Base-by-base conservation (phyloP, 495 filamentous ascomycete genomes). In the Hyphodiscus hymeniophilus region DNA sequence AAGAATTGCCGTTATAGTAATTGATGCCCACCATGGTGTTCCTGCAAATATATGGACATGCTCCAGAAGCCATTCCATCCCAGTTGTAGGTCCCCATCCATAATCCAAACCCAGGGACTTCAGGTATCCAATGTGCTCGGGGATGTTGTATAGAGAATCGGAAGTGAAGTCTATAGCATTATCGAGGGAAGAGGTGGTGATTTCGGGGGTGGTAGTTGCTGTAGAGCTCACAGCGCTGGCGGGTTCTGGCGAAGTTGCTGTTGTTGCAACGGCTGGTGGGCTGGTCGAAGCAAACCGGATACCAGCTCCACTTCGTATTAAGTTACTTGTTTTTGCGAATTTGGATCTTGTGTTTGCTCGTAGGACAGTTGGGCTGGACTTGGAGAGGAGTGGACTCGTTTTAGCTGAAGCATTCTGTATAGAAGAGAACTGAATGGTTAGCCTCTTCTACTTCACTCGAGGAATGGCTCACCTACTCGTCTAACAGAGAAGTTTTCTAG, bases 51-150 rank as follows among this genome's bases (percentile, higher is more conserved):
- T 64, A 65, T 96, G 86, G 41, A 92, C 58, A 58, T 90, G 81
- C 66, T 98, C 92, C 24, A 96, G 65, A 7, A 80, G 3, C 66
- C 67, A 86, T 69, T 96, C 71, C 45, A 92, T 75, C 8, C 76
- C 48, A 1, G 79, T 59, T 0, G 86, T 83, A 2, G 82, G 73
- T 18, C 92, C 90, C 70, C 70, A 89, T 57, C 89, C 87, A 57
- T 79, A 96, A 52, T 95, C 87, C 17, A 97, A 65, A 1, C 92
- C 92, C 17, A 95, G 66, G 0, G 76, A 74, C 55, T 85, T 82
- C 42, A 98, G 72, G 56, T 87, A 95, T 42, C 92, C 92, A 50
- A 92, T 81, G 16, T 77, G 69, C 52, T 87, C 84, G 16, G 84
- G 76, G 33, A 85, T 73, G 23, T 70, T 58, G 21, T 67, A 61